phyloP scores from a whole-genome alignment of 345 rosid genomes.

The Syzygium oleosum region DNA sequence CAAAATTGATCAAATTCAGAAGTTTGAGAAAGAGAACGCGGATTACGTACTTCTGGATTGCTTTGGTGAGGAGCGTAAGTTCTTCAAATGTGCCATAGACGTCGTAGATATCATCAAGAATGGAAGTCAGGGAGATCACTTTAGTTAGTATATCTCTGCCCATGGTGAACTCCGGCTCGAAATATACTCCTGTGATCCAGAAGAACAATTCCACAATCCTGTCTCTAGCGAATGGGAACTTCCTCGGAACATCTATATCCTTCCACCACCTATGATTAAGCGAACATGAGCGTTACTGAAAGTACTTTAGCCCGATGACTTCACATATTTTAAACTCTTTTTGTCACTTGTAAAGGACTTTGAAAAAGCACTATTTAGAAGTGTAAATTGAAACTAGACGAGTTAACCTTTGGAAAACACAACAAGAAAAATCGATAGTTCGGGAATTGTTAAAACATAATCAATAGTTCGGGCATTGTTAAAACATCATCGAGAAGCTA shows the following conservation, averaged over 20 bases:
- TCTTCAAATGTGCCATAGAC: not conserved
- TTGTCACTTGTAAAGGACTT: not conserved
- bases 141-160: slow-evolving; percentile 1
- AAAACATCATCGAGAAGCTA: not conserved
- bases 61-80: not conserved
- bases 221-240: slow-evolving; percentile 10
- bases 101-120: not conserved
- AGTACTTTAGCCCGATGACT: not conserved
- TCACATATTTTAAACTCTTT: not conserved
- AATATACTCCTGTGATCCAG: slow-evolving; percentile 4
- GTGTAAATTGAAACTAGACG: not conserved
- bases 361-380: not conserved
- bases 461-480: not conserved
- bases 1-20: not conserved
- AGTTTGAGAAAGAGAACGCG: not conserved
- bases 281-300: accelerated
- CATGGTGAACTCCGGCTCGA: not conserved
- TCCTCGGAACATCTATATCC: not conserved
- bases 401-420: not conserved
- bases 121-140: not conserved
- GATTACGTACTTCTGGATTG: not conserved
- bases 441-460: not conserved
- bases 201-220: slow-evolving; percentile 6
- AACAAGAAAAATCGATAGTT: not conserved
- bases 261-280: slow-evolving; percentile 14